Base-by-base conservation (phyloP, 805 yeast genomes). In the Yarrowia porcina region DNA sequence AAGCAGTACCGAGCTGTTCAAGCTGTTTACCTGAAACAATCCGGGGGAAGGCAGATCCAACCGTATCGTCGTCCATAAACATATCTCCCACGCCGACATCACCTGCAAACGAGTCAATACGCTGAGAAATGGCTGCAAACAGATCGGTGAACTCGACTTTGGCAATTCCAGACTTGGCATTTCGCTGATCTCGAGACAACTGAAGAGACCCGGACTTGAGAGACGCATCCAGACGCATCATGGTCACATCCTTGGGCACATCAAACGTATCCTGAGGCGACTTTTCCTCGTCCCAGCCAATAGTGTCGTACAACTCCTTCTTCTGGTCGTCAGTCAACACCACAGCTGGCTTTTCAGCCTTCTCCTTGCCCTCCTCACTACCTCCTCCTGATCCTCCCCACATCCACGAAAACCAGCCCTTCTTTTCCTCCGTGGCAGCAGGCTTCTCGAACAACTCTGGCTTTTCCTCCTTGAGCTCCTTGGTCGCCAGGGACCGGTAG, bases 281-380 rank as follows among this genome's bases (percentile, higher is more conserved):
- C 28, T 83, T 84, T 1, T 79, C 69, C 65, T 92, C 97, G 68
- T 92, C 89, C 71, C 86, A 92, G 66, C 92, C 99, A 66, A 94
- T 92, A 0, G 97, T 96, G 65, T 90, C 96, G 70, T 90, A 92
- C 20, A 94, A 78, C 64, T 96, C 99, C 70, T 90, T 81, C 66
- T 89, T 81, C 70, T 94, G 97, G 67, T 91, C 96, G 13, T 90
- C 96, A 0, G 94, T 83, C 72, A 94, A 82, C 7, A 78, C 77
- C 27, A 85, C 71, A 2, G 79, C 76, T 3, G 78, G 77, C 7
- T 75, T 74, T 1, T 67, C 64, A 21, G 41, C 63, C 7, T 65
- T 47, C 8, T 64, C 65, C 21, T 63, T 60, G 47, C 20, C 44
- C 13, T 61, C 42, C n/a, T n/a, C n/a, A n/a, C n/a, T n/a, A n/a